phyloP scores from a whole-genome alignment of 2,329 filamentous ascomycete species.

The Trichoderma lentiforme region DNA sequence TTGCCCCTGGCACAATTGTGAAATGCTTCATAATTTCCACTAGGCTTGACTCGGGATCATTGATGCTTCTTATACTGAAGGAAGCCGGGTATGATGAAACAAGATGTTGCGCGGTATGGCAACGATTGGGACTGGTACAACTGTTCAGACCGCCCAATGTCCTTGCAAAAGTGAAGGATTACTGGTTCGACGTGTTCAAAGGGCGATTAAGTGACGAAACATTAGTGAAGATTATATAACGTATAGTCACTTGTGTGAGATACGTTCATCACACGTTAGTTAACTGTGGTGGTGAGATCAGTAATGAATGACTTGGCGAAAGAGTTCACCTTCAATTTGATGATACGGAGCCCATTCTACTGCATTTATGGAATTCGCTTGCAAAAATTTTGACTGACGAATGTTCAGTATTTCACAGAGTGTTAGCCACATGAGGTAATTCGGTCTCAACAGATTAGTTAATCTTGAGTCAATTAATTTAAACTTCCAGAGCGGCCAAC shows the following conservation, averaged over 20 bases:
- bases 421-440: neutral
- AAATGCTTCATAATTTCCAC: conserved; percentile 16
- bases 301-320: neutral
- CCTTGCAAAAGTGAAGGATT: neutral
- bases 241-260: rapidly evolving
- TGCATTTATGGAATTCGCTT: too few relatives aligned
- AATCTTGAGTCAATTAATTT: neutral
- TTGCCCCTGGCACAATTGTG: neutral
- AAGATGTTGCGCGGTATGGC: neutral
- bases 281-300: too few relatives aligned
- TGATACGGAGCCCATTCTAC: neutral
- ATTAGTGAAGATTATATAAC: neutral
- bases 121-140: neutral
- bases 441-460: neutral
- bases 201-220: neutral
- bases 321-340: neutral
- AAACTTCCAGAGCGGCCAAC: neutral
- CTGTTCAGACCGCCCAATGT: neutral
- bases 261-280: too few relatives aligned
- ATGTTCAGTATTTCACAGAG: neutral
- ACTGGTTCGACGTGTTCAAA: neutral
- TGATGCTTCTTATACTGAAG: neutral
- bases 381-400: neutral
- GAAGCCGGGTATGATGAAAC: neutral
- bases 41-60: neutral